Evolutionary conservation across 2,329 filamentous ascomycete species (phyloP), one percentile per base, ranked within the genome.

Genomic region (Coniochaeta hoffmannii): DNA sequence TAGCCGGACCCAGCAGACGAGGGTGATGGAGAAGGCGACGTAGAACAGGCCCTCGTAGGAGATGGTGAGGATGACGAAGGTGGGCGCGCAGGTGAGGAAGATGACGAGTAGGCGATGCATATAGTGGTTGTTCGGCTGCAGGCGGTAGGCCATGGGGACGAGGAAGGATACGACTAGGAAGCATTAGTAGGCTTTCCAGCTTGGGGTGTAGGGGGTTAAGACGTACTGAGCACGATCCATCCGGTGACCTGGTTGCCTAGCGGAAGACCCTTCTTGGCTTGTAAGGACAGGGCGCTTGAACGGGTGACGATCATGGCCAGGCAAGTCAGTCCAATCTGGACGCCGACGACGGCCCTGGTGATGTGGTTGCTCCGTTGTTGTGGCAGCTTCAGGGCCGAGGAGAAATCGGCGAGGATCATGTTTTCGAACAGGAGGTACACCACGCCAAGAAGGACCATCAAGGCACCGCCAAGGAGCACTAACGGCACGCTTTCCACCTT

Each of bases 21-120:
- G 75, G 22, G 87, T 89, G 54, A 88, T 76, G 65, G 86, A 91
- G 71, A 97, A 99, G 11, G 87, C 85, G 57, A 97, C 83, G 71
- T 97, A 99, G 70, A 99, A 99, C 2, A 99, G 79, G 0, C 93
- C 93, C 71, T 99, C 94, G 73, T 96, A 99, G 0, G 93, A 97
- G 63, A 97, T 97, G 8, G 92, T 96, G 53, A 99, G 82, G 65
- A 99, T 93, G 66, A 99, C 88, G 71, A 97, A 99, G 1, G 88
- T 88, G 0, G 94, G 94, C 0, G 93, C 88, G 68, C 95, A 97
- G 5, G 92, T 89, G 51, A 99, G 78, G 74, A 97, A 99, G 54
- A 97, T 85, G 63, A 96, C 83, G 61, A 92, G 80, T 4, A 99
- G 77, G 24, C 92, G 86, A 69, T 97, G 92, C 62, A 97, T 82